These are phyloP conservation scores for Suillus decipiens DNA, from an alignment of 768 basidiomycete species.

Conservation along the genomic window DNA sequence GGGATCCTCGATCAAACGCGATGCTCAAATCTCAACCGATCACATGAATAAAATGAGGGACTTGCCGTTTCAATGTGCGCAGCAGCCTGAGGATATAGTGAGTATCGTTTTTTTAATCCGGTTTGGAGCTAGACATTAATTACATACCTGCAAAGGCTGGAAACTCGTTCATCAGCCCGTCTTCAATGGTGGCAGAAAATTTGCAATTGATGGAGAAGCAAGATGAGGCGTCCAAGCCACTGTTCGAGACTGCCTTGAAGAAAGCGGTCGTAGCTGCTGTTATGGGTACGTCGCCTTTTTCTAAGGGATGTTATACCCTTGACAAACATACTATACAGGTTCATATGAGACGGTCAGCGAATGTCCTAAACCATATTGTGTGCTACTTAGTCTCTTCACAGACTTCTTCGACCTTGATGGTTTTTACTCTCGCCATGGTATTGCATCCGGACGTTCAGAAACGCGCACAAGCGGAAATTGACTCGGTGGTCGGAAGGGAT, in stretches of 20 bases:
- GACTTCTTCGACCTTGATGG: conserved; percentile 16
- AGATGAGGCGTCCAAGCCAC: conserved; percentile 5
- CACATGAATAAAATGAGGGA: conserved; percentile 12
- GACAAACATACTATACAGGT: conserved; percentile 11
- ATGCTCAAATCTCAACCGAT: conserved; percentile 20
- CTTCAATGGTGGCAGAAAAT: conserved; percentile 16
- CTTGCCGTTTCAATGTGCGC: conserved; percentile 25
- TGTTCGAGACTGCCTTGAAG: conserved; percentile 16
- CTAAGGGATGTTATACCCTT: background rate
- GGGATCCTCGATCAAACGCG: conserved; percentile 37
- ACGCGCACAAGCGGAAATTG: conserved; percentile 21
- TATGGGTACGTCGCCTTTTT: conserved; percentile 14
- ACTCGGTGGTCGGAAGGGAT: conserved; percentile 9
- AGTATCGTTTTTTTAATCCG: background rate
- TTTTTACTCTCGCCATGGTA: conserved; percentile 11
- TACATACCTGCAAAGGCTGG: background rate
- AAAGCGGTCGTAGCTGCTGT: conserved; percentile 15
- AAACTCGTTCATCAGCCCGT: background rate
- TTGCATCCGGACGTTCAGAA: conserved; percentile 14
- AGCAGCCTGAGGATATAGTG: conserved; percentile 29
- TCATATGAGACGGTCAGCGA: conserved; percentile 23
- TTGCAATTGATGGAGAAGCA: conserved; percentile 17
- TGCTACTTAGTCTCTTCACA: conserved; percentile 8
- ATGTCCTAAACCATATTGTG: background rate
- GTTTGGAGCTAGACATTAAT: background rate